Base-by-base conservation (phyloP, 257 asterid species). In the Knoxia roxburghii region DNA sequence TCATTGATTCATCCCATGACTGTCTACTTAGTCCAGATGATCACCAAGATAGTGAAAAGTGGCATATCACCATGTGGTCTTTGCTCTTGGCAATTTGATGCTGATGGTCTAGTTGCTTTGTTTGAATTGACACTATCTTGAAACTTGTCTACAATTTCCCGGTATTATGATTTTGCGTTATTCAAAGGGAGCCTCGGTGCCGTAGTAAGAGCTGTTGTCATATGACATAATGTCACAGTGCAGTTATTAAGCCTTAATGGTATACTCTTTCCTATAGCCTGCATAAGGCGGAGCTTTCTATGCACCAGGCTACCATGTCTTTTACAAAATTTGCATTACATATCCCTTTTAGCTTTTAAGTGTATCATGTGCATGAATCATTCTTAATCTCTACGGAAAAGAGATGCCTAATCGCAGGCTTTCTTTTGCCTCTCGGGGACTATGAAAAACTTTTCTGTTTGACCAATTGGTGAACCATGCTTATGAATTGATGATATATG, bases 331-430 rank as follows among this genome's bases (percentile, higher is more conserved):
- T 30, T 17, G 27, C 8, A 21, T 20, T 15, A 20, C 3, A 68
- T 12, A 5, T 68, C 35, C 65, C 51, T 39, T 59, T 13, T 69
- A 35, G 37, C 60, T 59, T 59, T 33, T 1, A 27, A 48, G 58
- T 35, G 21, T 40, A 60, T 24, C 29, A 35, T 17, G 7, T 43
- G 30, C 23, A 40, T 33, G 39, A 15, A 59, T 49, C 24, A 6
- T 61, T 10, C 41, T 18, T 21, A 15, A 12, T 48, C n/a, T 37
- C 41, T n/a, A 24, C 20, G 14, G 48, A 15, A 56, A 55, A 56
- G 49, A 3, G 27, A 1, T 35, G 4, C 32, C 35, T 57, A 41
- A 66, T 46, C 17, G 8, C 50, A 18, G 35, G 30, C 27, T 69
- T 53, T 40, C 6, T 45, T 59, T 49, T 60, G 23, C 54, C 18